Conservation (phyloP, 2,329 filamentous ascomycete genomes). For the Penicillium sp. region DNA sequence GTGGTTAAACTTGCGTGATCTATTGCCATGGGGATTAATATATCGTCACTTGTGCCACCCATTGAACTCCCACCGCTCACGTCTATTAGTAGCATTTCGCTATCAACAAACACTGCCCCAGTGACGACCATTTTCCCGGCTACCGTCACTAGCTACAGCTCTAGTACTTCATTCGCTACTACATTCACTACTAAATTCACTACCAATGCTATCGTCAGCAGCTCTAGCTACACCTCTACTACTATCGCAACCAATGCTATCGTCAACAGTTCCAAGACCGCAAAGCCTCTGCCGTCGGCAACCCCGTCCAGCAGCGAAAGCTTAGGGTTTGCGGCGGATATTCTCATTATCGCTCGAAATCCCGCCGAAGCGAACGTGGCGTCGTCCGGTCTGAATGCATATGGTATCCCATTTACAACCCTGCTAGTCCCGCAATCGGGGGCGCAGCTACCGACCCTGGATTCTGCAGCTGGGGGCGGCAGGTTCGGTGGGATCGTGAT, state of each 20-base stretch:
- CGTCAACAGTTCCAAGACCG: constrained; percentile 24
- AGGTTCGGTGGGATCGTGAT: constrained; percentile 63
- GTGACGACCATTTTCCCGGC: neutral
- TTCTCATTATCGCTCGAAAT: constrained; percentile 63
- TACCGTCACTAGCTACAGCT: no score
- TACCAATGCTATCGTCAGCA: constrained; percentile 4
- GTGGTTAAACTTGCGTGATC: neutral
- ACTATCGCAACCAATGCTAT: constrained; percentile 4
- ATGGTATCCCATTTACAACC: constrained; percentile 64
- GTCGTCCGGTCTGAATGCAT: constrained; percentile 61
- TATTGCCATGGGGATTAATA: neutral
- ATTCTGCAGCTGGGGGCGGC: constrained; percentile 57
- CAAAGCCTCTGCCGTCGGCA: constrained; percentile 26
- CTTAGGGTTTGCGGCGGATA: constrained; percentile 42
- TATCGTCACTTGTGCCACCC: neutral
- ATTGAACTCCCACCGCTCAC: neutral
- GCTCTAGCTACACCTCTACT: constrained; percentile 9
- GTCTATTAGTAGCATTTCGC: neutral
- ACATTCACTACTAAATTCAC: neutral
- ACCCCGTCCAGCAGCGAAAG: neutral
- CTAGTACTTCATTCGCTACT: neutral
- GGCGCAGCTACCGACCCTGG: constrained; percentile 57
- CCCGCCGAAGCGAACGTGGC: constrained; percentile 53
- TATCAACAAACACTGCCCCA: neutral
- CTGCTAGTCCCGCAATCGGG: constrained; percentile 61